phyloP scores from a whole-genome alignment of 2,329 filamentous ascomycete species.

The Monosporascus sp. region DNA sequence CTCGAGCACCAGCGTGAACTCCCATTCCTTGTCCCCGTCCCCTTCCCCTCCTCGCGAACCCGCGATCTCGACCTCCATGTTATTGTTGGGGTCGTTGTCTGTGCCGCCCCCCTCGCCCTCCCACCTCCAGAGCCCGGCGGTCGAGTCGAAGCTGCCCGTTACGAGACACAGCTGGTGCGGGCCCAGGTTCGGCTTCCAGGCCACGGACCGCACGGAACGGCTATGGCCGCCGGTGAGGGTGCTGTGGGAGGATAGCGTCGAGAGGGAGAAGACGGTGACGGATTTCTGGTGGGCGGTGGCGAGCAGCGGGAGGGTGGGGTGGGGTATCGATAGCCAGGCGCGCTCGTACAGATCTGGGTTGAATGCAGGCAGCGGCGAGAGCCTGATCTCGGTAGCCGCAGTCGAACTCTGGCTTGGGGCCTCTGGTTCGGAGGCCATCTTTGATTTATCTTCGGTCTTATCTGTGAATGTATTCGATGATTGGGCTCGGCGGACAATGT shows the following conservation, averaged over 20 bases:
- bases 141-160: conserved; percentile 90
- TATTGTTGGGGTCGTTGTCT: conserved; percentile 23
- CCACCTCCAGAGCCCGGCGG: conserved; percentile 77
- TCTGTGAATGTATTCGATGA: too few species aligned
- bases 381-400: conserved; percentile 9
- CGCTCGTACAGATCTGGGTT: conserved; percentile 59
- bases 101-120: conserved; percentile 35
- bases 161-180: conserved; percentile 69
- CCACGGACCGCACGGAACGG: conserved; percentile 75
- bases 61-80: conserved; percentile 39
- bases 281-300: conserved; percentile 85
- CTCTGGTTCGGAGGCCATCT: background rate
- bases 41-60: background rate
- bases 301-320: conserved; percentile 80
- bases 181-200: conserved; percentile 75
- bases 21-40: conserved; percentile 66
- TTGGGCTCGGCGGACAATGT: background rate
- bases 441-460: background rate
- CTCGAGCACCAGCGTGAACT: conserved; percentile 85
- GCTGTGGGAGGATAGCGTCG: conserved; percentile 72
- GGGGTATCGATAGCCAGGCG: conserved; percentile 80
- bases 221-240: conserved; percentile 82
- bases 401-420: conserved; percentile 6
- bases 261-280: conserved; percentile 84
- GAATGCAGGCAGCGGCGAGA: conserved; percentile 45